phyloP scores from a whole-genome alignment of 176 grass and related monocot species.

The Eragrostis curvula region DNA sequence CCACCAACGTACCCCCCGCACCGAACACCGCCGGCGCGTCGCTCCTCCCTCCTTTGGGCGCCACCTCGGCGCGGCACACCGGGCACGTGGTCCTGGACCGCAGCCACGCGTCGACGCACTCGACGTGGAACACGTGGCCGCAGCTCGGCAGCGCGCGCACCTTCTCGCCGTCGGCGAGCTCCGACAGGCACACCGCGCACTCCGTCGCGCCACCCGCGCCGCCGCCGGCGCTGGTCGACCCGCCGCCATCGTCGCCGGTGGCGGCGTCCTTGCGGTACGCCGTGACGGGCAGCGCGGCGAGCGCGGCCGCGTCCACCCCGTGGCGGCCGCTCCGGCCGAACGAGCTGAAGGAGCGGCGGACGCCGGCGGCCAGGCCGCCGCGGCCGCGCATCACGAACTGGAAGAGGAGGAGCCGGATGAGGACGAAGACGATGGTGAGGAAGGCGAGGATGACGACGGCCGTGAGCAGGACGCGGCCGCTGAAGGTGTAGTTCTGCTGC shows the following conservation, averaged over 20 bases:
- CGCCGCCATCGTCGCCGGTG: background rate
- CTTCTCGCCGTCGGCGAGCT: constrained; percentile 65
- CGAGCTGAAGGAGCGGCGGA: constrained; percentile 40
- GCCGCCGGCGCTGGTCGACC: background rate
- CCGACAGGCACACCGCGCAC: constrained; percentile 68
- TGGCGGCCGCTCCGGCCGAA: constrained; percentile 21
- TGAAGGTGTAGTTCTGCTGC: constrained; percentile 31
- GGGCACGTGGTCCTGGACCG: constrained; percentile 57
- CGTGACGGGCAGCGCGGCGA: constrained; percentile 54
- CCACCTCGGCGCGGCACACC: constrained; percentile 60
- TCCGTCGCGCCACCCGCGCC: background rate
- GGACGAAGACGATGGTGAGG: constrained; percentile 41
- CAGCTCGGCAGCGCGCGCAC: constrained; percentile 54
- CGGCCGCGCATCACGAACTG: constrained; percentile 22
- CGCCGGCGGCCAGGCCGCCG: background rate
- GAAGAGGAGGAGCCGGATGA: constrained; percentile 36
- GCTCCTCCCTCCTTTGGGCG: background rate
- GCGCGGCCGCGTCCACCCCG: constrained; percentile 45
- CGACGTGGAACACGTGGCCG: constrained; percentile 69
- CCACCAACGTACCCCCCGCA: constrained; percentile 39
- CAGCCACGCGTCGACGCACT: constrained; percentile 80
- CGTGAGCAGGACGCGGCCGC: constrained; percentile 40
- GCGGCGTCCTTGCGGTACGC: constrained; percentile 3
- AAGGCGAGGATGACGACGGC: constrained; percentile 37
- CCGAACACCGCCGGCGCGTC: constrained; percentile 3